These are phyloP conservation scores for Fraxinus pennsylvanica DNA, from an alignment of 257 asterid species.

Conservation along the genomic window DNA sequence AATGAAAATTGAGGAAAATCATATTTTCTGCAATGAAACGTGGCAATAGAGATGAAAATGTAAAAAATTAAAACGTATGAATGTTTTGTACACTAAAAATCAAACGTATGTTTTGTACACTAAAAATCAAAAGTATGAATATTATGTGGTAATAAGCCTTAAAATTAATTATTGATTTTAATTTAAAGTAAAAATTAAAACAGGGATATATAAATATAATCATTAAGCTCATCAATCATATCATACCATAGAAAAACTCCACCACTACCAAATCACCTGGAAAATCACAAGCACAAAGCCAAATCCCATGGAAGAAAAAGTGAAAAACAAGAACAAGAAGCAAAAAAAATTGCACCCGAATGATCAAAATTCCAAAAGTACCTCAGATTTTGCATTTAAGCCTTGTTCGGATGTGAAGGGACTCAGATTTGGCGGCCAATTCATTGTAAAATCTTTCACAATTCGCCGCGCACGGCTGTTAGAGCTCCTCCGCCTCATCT, in stretches of 20 bases:
- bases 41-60: too few relatives aligned
- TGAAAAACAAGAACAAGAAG: constrained; percentile 56
- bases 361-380: constrained; percentile 51
- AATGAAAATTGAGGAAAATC: too few relatives aligned
- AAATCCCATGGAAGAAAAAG: constrained; percentile 50
- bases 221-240: constrained; percentile 23
- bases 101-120: too few relatives aligned
- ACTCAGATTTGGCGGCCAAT: constrained; percentile 92
- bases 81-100: too few relatives aligned
- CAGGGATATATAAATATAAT: neutral
- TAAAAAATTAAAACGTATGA: too few relatives aligned
- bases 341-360: constrained; percentile 80
- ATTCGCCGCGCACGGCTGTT: constrained; percentile 74
- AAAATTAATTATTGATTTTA: too few relatives aligned
- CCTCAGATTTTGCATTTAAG: constrained; percentile 71
- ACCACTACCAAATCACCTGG: constrained; percentile 5
- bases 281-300: constrained; percentile 9
- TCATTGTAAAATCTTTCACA: constrained; percentile 88
- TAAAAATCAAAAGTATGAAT: too few relatives aligned
- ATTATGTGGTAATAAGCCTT: too few relatives aligned
- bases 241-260: neutral
- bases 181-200: too few relatives aligned
- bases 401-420: constrained; percentile 75
- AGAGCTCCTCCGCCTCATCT: constrained; percentile 78
- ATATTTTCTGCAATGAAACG: too few relatives aligned